These are phyloP conservation scores for Dentipellis fragilis DNA, from an alignment of 768 basidiomycete genomes.

Conservation along the genomic window DNA sequence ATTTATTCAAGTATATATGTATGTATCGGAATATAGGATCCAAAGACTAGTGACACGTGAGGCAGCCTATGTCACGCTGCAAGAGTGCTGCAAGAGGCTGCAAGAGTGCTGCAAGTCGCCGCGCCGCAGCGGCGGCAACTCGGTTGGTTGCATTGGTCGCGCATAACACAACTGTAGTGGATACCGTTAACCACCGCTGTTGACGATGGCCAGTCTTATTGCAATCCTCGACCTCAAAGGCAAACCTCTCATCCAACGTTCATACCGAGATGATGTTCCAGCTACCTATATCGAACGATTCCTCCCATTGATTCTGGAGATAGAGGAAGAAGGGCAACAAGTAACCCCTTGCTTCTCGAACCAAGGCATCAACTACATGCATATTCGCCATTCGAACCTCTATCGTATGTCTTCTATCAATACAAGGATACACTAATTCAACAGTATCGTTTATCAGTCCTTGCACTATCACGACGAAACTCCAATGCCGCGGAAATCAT, in stretches of 20 bases:
- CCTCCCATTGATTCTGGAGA: constrained; percentile 84
- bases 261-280: constrained; percentile 93
- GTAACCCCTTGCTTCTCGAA: constrained; percentile 94
- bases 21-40: no score
- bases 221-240: constrained; percentile 98
- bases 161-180: no score
- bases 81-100: no score
- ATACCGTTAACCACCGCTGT: no score
- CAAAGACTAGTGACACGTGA: no score
- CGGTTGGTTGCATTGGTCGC: neutral
- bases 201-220: constrained; percentile 56
- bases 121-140: neutral
- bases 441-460: constrained; percentile 42
- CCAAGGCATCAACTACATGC: constrained; percentile 96
- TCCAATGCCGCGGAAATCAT: constrained; percentile 93
- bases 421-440: neutral
- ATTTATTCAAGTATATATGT: no score
- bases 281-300: constrained; percentile 87
- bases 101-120: no score
- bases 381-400: constrained; percentile 95
- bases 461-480: constrained; percentile 93
- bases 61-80: no score
- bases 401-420: constrained; percentile 56
- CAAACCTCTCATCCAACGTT: constrained; percentile 93
- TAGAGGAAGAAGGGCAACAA: constrained; percentile 95